Percentiles rank a stretch among this genome's conserved stretches.
phyloP scores from a whole-genome alignment of 169 alveolate species.

The Toxoplasma gondii region DNA sequence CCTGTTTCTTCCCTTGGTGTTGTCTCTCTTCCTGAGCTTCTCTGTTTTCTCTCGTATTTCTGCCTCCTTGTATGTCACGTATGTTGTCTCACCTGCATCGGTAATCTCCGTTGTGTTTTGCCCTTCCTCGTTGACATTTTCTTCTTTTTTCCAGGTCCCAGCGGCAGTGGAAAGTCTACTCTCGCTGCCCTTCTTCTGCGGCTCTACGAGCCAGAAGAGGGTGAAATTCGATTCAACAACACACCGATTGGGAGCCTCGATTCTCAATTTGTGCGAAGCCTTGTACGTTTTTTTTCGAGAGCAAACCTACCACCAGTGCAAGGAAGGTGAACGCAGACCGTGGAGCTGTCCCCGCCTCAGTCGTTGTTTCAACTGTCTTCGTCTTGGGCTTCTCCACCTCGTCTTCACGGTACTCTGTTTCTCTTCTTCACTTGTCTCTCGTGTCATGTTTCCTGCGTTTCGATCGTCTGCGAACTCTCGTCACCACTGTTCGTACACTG shows the following conservation, averaged over 20 bases:
- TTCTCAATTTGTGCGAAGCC: constrained; percentile 26
- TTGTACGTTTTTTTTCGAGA: constrained; percentile 58
- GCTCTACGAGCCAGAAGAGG: constrained; percentile 80
- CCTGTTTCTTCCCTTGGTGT: not conserved
- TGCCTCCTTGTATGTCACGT: not conserved
- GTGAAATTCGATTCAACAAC: constrained; percentile 83
- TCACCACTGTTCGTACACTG: too few relatives aligned
- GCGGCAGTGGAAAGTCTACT: constrained; percentile 89
- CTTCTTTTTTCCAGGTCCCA: constrained; percentile 75
- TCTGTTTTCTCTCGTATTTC: not conserved
- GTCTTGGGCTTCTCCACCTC: not conserved
- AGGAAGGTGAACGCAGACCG: constrained; percentile 1
- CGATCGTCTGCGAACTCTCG: not conserved
- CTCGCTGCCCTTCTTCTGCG: constrained; percentile 74
- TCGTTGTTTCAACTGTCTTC: too few relatives aligned
- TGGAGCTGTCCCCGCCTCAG: too few relatives aligned
- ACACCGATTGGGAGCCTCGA: constrained; percentile 11
- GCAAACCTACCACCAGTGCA: not conserved
- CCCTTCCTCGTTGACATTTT: too few relatives aligned
- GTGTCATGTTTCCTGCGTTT: not conserved
- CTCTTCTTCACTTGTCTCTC: not conserved
- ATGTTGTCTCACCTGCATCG: too few relatives aligned
- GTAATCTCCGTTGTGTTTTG: too few relatives aligned
- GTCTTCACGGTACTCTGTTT: too few relatives aligned
- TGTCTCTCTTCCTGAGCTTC: not conserved